phyloP scores from a whole-genome alignment of 768 basidiomycete genomes.

The Suillus americanus region DNA sequence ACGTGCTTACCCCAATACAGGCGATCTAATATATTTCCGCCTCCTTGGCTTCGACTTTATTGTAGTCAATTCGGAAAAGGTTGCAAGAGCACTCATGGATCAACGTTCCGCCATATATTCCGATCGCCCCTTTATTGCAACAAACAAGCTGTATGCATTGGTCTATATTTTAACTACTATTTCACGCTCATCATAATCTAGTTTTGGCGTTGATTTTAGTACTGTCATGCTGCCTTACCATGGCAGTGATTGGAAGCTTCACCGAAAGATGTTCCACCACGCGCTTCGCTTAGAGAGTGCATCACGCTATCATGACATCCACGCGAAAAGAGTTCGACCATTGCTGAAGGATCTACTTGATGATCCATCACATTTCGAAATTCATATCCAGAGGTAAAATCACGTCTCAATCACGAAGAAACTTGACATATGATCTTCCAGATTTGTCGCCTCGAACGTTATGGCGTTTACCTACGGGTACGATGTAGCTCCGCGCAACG shows the following conservation, averaged over 20 bases:
- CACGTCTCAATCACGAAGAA: not conserved
- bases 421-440: not conserved
- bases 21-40: conserved; percentile 21
- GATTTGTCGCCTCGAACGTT: conserved; percentile 26
- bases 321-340: conserved; percentile 18
- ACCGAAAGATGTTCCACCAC: conserved; percentile 30
- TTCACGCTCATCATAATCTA: conserved; percentile 6
- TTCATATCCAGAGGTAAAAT: conserved; percentile 21
- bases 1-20: conserved; percentile 11
- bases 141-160: conserved; percentile 15
- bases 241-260: conserved; percentile 27
- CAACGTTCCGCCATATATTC: conserved; percentile 29
- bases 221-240: conserved; percentile 29
- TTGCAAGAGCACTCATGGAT: conserved; percentile 24
- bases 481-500: conserved; percentile 16
- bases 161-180: not conserved
- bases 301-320: conserved; percentile 17
- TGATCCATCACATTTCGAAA: conserved; percentile 22
- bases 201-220: conserved; percentile 28
- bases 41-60: conserved; percentile 25
- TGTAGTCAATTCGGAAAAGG: conserved; percentile 29
- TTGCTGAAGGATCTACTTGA: conserved; percentile 24
- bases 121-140: conserved; percentile 22
- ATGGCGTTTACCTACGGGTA: conserved; percentile 28
- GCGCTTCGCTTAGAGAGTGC: conserved; percentile 25